Conservation (phyloP, 495 filamentous ascomycete species). For the Xylaria curta region DNA sequence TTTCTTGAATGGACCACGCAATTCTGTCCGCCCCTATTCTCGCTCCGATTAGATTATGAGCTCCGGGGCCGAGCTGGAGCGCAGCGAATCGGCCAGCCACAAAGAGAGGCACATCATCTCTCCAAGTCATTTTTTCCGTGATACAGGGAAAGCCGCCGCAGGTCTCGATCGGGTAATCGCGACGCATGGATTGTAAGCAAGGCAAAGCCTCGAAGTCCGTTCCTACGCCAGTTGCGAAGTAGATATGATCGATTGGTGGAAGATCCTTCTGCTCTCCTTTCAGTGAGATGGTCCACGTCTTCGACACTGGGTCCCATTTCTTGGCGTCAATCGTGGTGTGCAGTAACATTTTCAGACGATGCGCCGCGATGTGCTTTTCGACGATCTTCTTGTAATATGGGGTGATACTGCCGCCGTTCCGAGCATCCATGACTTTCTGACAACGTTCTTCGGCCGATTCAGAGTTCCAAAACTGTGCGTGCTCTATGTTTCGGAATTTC, state of each 20-base stretch:
- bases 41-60: slow-evolving; percentile 68
- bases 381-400: slow-evolving; percentile 63
- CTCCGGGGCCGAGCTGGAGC: slow-evolving; percentile 64
- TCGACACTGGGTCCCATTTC: slow-evolving; percentile 41
- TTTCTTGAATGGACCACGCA: slow-evolving; percentile 63
- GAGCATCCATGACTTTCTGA: slow-evolving; percentile 60
- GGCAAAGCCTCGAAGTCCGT: slow-evolving; percentile 58
- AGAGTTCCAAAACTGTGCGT: slow-evolving; percentile 67
- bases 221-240: slow-evolving; percentile 65
- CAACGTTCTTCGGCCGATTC: slow-evolving; percentile 65
- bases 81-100: slow-evolving; percentile 64
- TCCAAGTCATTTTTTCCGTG: slow-evolving; percentile 65
- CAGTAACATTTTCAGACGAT: slow-evolving; percentile 55
- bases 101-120: slow-evolving; percentile 64
- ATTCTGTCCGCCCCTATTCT: slow-evolving; percentile 67
- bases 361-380: slow-evolving; percentile 52
- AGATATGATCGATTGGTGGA: slow-evolving; percentile 66
- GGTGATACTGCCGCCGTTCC: slow-evolving; percentile 68
- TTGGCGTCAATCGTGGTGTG: slow-evolving; percentile 52
- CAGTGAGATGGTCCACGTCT: slow-evolving; percentile 56
- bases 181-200: slow-evolving; percentile 56
- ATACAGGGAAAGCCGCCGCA: slow-evolving; percentile 64
- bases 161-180: slow-evolving; percentile 59
- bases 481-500: slow-evolving; percentile 69
- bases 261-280: slow-evolving; percentile 56